These are phyloP conservation scores for Carex littledalei DNA, from an alignment of 176 grass and related monocot genomes.

Conservation along the genomic window DNA sequence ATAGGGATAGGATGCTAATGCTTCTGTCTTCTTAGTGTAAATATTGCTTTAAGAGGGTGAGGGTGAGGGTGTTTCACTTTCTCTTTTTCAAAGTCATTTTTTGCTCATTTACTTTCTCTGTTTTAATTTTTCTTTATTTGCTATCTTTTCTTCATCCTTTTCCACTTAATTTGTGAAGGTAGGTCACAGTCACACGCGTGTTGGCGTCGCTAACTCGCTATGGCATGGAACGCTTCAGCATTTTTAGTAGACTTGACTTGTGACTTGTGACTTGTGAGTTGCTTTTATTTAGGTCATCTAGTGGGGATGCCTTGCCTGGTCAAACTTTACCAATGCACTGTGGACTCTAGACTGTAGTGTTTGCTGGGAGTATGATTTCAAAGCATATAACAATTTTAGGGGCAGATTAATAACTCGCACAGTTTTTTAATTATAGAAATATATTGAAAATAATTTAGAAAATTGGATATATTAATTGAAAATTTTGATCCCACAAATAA, in stretches of 20 bases:
- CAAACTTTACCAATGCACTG: background rate
- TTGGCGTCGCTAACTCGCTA: background rate
- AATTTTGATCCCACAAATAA: no score
- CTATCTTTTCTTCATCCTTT: background rate
- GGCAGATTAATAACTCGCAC: no score
- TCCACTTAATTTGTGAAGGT: background rate
- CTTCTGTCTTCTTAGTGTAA: background rate
- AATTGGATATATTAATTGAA: no score
- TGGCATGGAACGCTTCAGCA: background rate
- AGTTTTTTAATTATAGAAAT: no score
- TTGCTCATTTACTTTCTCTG: background rate
- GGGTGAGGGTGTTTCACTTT: background rate
- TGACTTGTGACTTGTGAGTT: background rate
- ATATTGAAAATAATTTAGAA: no score
- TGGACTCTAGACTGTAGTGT: no score
- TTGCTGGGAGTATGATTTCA: no score
- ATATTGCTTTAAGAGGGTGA: background rate
- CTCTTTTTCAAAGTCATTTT: constrained; percentile 12
- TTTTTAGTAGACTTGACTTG: background rate
- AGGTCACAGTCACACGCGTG: constrained; percentile 11
- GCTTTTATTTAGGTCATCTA: background rate
- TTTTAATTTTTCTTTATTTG: background rate
- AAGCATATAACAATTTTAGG: no score
- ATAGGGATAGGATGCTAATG: background rate
- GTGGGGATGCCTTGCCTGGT: background rate